These are phyloP conservation scores for Xerocomus spinulosus DNA, from an alignment of 768 basidiomycete species.

Conservation along the genomic window DNA sequence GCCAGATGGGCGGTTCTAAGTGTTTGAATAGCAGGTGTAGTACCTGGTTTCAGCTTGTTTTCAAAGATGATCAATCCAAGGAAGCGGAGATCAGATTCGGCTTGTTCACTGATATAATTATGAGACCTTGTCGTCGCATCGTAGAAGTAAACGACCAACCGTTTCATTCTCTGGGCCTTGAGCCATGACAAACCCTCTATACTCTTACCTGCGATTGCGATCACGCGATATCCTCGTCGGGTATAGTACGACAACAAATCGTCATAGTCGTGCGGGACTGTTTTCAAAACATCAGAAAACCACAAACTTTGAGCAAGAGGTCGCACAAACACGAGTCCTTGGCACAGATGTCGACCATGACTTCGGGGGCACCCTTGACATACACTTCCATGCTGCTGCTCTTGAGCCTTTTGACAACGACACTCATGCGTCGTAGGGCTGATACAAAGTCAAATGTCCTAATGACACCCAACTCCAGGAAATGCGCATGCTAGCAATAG, in stretches of 20 bases:
- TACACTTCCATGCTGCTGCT: constrained; percentile 96
- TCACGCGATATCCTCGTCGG: constrained; percentile 93
- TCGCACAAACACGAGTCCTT: constrained; percentile 76
- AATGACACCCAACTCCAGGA: constrained; percentile 94
- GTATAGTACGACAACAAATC: constrained; percentile 97
- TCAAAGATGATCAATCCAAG: constrained; percentile 96
- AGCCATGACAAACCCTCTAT: constrained; percentile 94
- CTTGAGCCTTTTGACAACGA: constrained; percentile 92
- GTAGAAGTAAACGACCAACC: constrained; percentile 43
- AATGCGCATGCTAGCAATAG: constrained; percentile 77
- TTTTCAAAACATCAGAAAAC: constrained; percentile 12
- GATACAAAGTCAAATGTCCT: constrained; percentile 97
- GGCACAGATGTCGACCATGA: constrained; percentile 94
- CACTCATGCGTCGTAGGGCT: constrained; percentile 90
- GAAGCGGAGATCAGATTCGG: constrained; percentile 85
- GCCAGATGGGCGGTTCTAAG: constrained; percentile 87
- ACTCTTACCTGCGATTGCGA: constrained; percentile 95
- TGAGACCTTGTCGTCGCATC: constrained; percentile 6
- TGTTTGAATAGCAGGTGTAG: constrained; percentile 83
- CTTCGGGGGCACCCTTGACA: constrained; percentile 98
- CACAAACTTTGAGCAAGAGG: background rate
- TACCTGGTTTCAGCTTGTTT: constrained; percentile 93
- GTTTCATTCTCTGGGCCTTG: constrained; percentile 93
- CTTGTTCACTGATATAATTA: constrained; percentile 67
- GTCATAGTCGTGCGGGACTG: constrained; percentile 95